Percentiles rank a stretch among this genome's conserved stretches.
These are phyloP conservation scores for Metschnikowia picachoensis DNA, from an alignment of 805 yeast species.

Conservation along the genomic window DNA sequence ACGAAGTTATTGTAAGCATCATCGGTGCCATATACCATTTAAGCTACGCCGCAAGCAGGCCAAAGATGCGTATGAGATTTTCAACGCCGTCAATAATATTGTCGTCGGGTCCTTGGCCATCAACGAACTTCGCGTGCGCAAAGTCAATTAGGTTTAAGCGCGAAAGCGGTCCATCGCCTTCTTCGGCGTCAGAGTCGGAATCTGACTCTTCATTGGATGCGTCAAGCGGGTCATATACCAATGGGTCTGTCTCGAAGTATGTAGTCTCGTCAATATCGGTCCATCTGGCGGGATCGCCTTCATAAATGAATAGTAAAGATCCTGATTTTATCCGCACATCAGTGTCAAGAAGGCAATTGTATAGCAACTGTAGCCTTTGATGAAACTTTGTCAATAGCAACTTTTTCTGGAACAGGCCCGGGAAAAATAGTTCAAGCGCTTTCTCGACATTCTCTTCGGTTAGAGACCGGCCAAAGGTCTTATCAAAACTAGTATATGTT, in stretches of 20 bases:
- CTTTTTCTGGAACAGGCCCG: constrained; percentile 26
- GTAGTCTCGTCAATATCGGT: constrained; percentile 16
- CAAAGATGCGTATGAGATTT: constrained; percentile 47
- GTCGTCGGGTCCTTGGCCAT: constrained; percentile 67
- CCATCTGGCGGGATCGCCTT: constrained; percentile 61
- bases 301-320: constrained; percentile 70
- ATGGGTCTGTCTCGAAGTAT: constrained; percentile 25
- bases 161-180: constrained; percentile 2
- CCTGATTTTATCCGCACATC: constrained; percentile 69
- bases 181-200: constrained; percentile 14
- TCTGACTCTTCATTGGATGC: constrained; percentile 25
- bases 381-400: constrained; percentile 40
- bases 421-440: constrained; percentile 48
- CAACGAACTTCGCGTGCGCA: constrained; percentile 72
- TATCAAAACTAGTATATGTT: constrained; percentile 53
- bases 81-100: constrained; percentile 69
- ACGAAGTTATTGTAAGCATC: constrained; percentile 67
- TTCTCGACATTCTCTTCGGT: constrained; percentile 37
- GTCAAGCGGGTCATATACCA: constrained; percentile 14
- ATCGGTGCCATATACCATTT: neutral
- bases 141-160: constrained; percentile 75
- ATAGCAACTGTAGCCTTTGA: constrained; percentile 61
- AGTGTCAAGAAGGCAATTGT: constrained; percentile 56
- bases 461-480: constrained; percentile 66
- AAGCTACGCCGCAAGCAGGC: constrained; percentile 9